Evolutionary conservation across 2,329 filamentous ascomycete species (phyloP).

Genomic region (Cadophora gregata): DNA sequence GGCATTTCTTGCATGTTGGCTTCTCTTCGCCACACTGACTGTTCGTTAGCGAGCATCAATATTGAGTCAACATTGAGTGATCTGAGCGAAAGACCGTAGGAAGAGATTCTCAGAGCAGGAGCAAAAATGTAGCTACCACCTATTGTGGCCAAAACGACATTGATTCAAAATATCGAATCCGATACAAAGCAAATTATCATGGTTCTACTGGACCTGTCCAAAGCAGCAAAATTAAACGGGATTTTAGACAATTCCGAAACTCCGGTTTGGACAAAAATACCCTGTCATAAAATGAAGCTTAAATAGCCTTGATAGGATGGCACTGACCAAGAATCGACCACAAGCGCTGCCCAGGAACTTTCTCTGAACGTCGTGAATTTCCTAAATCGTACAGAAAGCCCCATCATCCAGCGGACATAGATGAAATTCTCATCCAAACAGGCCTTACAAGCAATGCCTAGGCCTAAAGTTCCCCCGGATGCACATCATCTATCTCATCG

Average conservation of each 20-base stretch:
- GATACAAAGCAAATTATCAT: background rate
- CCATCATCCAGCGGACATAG: background rate
- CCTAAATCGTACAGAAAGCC: background rate
- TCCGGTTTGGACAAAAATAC: background rate
- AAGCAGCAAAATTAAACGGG: background rate
- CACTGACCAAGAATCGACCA: background rate
- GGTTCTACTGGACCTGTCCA: background rate
- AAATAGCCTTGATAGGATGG: conserved; percentile 2
- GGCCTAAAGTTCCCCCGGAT: background rate
- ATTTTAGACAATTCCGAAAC: background rate
- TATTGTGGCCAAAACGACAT: background rate
- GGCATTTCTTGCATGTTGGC: conserved; percentile 40
- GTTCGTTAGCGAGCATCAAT: background rate
- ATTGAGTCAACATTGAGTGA: background rate
- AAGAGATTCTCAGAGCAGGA: background rate
- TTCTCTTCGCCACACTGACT: conserved; percentile 42
- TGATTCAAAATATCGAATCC: background rate
- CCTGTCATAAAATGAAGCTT: background rate
- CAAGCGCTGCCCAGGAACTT: conserved; percentile 10
- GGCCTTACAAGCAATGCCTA: background rate
- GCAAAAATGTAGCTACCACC: background rate
- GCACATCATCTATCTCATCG: background rate
- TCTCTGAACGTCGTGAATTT: conserved; percentile 10
- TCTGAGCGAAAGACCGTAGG: background rate
- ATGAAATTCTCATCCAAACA: no score